Evolutionary conservation across 129 eudicot species (phyloP), one percentile per base, ranked within the genome.

Genomic region (Dittrichia graveolens): DNA sequence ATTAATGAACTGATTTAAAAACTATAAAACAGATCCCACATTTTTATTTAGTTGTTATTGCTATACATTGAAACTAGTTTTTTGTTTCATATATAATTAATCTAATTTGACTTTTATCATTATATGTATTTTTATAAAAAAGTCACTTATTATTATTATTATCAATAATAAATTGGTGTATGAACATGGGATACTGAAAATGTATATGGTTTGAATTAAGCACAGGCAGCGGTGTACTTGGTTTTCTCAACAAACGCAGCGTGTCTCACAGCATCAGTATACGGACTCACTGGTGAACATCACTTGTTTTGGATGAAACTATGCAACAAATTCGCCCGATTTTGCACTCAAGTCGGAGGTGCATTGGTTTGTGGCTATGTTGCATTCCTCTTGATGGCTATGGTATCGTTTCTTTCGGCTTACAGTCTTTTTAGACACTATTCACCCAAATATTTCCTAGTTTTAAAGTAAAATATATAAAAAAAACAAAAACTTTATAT

Each of bases 301-400:
- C 67, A 64, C 31, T 62, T 91, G 14, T 80, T 84, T 24, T 91
- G 97, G 97, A 78, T 85, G 87, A 88, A 85, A 47, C 1, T 84
- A 8, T 91, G 97, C 81, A 47, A 82, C 79, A 80, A 40, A 54
- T 91, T 50, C 68, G 58, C 63, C 46, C 81, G 97, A 35, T 91
- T 91, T 56, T 91, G 97, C 67, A 12, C 35, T 45, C 97, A 91
- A 80, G 64, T 88, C 8, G 95, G 85, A 0, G 92, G 88, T 4
- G 86, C 89, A 12, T 2, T 86, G 0, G 4, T 80, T 2, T 86
- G 85, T 14, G 90, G 88, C 44, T 78, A 71, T 5, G 18, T 59
- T 2, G 92, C 90, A 5, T 61, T 76, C 31, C 0, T 86, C 47
- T 65, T 82, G 39, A 77, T 91, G 88, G 67, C 65, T 64, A 1